Percentiles rank a stretch among this genome's conserved stretches.
Conservation (phyloP, 768 basidiomycete genomes). For the Porpolomopsis calyptriformis region DNA sequence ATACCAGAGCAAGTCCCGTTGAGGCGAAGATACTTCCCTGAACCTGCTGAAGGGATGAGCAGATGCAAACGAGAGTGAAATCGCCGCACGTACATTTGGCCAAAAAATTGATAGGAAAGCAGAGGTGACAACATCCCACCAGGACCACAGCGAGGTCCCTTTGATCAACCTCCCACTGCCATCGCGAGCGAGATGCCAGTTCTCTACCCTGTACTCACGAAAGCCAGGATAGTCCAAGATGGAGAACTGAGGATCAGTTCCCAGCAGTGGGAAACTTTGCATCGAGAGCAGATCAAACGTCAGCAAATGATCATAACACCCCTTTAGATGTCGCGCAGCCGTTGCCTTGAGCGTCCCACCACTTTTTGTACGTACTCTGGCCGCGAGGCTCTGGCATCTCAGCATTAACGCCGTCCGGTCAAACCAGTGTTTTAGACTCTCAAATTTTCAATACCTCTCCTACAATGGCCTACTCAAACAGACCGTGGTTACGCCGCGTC, state of each 20-base stretch:
- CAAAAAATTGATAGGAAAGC: constrained; percentile 23
- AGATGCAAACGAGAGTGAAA: not conserved
- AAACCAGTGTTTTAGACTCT: constrained; percentile 18
- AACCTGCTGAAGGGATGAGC: constrained; percentile 6
- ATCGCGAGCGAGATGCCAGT: constrained; percentile 35
- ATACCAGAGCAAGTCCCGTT: constrained; percentile 9
- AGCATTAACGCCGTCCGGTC: too few relatives aligned
- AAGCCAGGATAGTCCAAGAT: constrained; percentile 36
- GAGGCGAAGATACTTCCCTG: constrained; percentile 9
- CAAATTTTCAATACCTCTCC: too few relatives aligned
- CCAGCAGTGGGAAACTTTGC: constrained; percentile 20
- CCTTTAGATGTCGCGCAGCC: too few relatives aligned
- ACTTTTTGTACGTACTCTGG: too few relatives aligned
- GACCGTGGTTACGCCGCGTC: not conserved
- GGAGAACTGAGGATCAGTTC: constrained; percentile 40
- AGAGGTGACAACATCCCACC: constrained; percentile 27
- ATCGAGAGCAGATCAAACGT: not conserved
- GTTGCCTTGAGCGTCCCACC: too few relatives aligned
- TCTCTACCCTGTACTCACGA: constrained; percentile 52
- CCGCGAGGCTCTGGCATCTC: too few relatives aligned
- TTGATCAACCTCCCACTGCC: constrained; percentile 25
- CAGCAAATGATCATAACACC: not conserved
- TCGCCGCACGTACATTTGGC: constrained; percentile 18
- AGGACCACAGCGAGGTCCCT: constrained; percentile 22
- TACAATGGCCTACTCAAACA: constrained; percentile 18